Base-by-base conservation (phyloP, 768 basidiomycete genomes). In the Macrolepiota albuminosa region DNA sequence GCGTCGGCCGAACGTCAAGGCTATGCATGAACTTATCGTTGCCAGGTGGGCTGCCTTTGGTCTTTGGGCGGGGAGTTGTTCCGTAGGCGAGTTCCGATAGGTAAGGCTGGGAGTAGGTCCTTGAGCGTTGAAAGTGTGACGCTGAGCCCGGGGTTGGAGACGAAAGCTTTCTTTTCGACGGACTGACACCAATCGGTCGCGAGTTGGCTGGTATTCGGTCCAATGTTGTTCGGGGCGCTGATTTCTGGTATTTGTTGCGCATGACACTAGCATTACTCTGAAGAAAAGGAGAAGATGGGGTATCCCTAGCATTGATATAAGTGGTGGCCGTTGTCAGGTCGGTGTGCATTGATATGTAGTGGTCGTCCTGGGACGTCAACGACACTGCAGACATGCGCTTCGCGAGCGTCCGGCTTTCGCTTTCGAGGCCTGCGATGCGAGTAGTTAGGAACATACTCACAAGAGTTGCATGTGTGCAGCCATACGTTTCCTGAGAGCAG, bases 301-400 rank as follows among this genome's bases (percentile, higher is more conserved):
- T 54, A 58, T 53, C 58, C 16, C 33, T 55, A 13, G 56, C 6
- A 24, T 16, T 54, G 39, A 50, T 56, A 43, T 58, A 59, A 8
- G 57, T 54, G 18, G 50, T 2, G 14, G 51, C 54, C n/a, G 57
- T 48, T 29, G 61, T 50, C 21, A 57, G 50, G 49, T 64, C 62
- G 43, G 64, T 43, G 36, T 63, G 61, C 54, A 61, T 64, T 33
- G 66, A 61, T 47, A 62, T 57, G 57, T 47, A 63, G 21, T 63
- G 60, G 51, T 83, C 82, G 67, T 84, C 84, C 48, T 71, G 65
- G 16, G 85, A 85, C 29, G 81, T 75, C 40, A 88, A 77, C 56
- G 90, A 91, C 31, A 88, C 79, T 60, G 86, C 83, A 39, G 91
- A 92, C 70, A 93, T 83, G 61, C 91, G 86, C 63, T 83, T 86